Evolutionary conservation across 495 filamentous ascomycete species (phyloP).

Genomic region (Podospora conica): DNA sequence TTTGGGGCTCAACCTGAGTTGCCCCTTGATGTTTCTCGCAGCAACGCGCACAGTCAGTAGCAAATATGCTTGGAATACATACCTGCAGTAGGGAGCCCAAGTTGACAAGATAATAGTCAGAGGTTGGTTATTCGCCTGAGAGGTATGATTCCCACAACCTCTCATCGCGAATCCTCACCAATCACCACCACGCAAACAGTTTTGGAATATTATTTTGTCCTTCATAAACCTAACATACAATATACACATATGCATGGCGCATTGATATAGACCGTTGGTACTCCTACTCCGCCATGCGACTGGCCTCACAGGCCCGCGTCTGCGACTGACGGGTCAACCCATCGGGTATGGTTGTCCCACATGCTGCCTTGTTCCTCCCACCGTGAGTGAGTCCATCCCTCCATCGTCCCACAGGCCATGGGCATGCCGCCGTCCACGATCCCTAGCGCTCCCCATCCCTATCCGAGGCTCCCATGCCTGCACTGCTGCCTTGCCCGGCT

Average conservation of each 20-base stretch:
- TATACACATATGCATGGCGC: slow-evolving; percentile 31
- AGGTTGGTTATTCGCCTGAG: too few species aligned
- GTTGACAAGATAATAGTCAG: too few species aligned
- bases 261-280: slow-evolving; percentile 17
- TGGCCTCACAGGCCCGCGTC: not conserved
- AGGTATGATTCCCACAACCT: too few species aligned
- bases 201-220: slow-evolving; percentile 10
- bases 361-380: not conserved
- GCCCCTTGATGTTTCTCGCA: too few species aligned
- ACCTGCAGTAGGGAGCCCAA: too few species aligned
- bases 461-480: not conserved
- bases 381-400: not conserved
- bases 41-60: too few species aligned
- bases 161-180: too few species aligned
- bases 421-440: not conserved
- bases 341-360: not conserved
- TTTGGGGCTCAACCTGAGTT: not conserved
- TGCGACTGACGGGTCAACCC: not conserved
- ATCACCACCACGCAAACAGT: not conserved
- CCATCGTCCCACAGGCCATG: not conserved
- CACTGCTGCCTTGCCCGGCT: not conserved
- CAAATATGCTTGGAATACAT: too few species aligned
- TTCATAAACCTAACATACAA: slow-evolving; percentile 30
- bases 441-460: not conserved
- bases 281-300: not conserved